These are phyloP conservation scores for Cadophora gregata DNA, from an alignment of 2,329 filamentous ascomycete species.

Conservation along the genomic window DNA sequence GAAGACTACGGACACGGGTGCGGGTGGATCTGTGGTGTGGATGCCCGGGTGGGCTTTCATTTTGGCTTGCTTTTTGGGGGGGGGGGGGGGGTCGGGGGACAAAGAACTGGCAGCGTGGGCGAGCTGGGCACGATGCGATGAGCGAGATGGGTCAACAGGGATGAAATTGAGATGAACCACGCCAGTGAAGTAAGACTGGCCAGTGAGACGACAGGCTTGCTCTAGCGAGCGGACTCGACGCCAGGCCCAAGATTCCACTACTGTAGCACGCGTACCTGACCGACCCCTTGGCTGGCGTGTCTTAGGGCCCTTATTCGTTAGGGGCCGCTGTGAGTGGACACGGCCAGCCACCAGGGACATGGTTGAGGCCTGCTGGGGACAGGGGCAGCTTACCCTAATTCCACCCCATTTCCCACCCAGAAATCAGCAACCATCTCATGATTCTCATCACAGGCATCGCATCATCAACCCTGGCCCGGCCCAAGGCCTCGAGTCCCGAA, in stretches of 20 bases:
- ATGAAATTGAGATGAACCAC: slow-evolving; percentile 40
- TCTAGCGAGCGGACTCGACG: slow-evolving; percentile 9
- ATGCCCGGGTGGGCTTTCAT: slow-evolving; percentile 28
- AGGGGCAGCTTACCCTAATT: slow-evolving; percentile 22
- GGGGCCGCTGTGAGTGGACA: slow-evolving; percentile 26
- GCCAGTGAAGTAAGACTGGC: slow-evolving; percentile 22
- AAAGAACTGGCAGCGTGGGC: slow-evolving; percentile 22
- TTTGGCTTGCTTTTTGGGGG: slow-evolving; percentile 29
- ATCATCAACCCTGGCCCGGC: not conserved
- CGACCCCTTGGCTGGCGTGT: slow-evolving; percentile 3
- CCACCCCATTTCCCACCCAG: slow-evolving; percentile 17
- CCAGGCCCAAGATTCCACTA: slow-evolving; percentile 31
- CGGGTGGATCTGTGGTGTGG: slow-evolving; percentile 11
- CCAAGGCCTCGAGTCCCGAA: slow-evolving; percentile 11
- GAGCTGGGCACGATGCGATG: too few species aligned
- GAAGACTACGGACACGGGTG: slow-evolving; percentile 10
- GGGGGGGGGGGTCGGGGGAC: too few species aligned
- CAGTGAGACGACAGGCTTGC: slow-evolving; percentile 1
- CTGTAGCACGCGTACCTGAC: slow-evolving; percentile 39
- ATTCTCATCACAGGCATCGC: not conserved
- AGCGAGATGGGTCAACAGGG: slow-evolving; percentile 30
- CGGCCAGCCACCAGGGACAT: not conserved
- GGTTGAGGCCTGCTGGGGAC: slow-evolving; percentile 25
- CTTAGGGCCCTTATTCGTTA: too few species aligned
- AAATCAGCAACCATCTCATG: slow-evolving; percentile 14